These are phyloP conservation scores for Pestalotiopsis fici DNA, from an alignment of 2,329 filamentous ascomycete species.

Conservation along the genomic window DNA sequence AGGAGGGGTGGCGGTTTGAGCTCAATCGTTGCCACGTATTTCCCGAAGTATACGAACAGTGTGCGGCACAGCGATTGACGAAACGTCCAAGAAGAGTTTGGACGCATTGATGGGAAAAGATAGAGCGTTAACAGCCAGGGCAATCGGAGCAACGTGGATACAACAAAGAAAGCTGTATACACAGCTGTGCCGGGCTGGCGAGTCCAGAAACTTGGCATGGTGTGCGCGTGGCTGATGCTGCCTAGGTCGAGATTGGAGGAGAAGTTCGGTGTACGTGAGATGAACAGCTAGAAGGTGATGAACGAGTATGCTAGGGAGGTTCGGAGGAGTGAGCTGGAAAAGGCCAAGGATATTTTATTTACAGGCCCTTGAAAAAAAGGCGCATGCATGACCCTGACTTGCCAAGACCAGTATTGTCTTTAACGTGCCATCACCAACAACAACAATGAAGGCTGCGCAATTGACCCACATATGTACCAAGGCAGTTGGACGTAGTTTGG, in stretches of 20 bases:
- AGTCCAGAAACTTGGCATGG: background rate
- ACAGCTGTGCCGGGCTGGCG: background rate
- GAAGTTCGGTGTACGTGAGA: background rate
- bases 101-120: background rate
- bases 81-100: conserved; percentile 1
- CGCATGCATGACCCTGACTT: background rate
- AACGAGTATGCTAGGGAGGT: too few species aligned
- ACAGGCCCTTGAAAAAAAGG: background rate
- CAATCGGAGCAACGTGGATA: background rate
- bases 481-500: too few species aligned
- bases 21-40: conserved; percentile 10
- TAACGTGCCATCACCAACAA: background rate
- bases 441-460: background rate
- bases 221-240: background rate
- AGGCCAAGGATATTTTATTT: background rate
- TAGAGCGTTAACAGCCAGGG: background rate
- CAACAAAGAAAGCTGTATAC: background rate
- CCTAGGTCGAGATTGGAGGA: background rate
- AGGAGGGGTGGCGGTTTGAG: conserved; percentile 8
- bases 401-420: background rate
- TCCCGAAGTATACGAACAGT: background rate
- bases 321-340: background rate
- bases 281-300: background rate
- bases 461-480: background rate
- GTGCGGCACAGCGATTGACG: conserved; percentile 8